Percentiles rank a stretch among this genome's conserved stretches.
phyloP scores from a whole-genome alignment of 1,284 basidiomycete species.

The Erythrobasidium hasegawianum region DNA sequence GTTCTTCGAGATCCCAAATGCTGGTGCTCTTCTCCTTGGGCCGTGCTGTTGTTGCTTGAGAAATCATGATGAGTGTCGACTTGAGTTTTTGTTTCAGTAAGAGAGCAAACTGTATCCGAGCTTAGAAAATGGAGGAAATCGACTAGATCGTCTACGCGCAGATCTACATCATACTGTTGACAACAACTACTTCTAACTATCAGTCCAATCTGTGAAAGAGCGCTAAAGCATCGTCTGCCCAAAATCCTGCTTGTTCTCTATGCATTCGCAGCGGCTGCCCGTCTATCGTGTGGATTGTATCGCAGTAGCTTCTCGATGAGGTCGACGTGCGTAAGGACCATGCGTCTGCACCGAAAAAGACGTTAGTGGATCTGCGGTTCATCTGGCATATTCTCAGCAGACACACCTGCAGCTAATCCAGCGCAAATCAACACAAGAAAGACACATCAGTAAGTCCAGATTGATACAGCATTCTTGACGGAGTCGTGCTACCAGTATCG shows the following conservation, averaged over 20 bases:
- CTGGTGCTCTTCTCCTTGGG: conserved; percentile 9
- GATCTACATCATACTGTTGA: no score
- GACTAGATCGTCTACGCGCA: no score
- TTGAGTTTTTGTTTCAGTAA: no score
- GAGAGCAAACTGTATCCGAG: background rate
- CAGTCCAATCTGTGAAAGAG: no score
- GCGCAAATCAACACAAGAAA: background rate
- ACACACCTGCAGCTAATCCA: conserved; percentile 4
- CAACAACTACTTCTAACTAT: no score
- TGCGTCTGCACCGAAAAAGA: conserved; percentile 58
- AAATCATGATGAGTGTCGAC: background rate
- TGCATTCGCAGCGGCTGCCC: no score
- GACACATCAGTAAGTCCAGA: background rate
- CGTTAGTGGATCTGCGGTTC: no score
- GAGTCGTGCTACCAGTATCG: conserved; percentile 72
- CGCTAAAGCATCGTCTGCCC: no score
- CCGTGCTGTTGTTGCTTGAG: background rate
- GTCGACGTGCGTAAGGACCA: conserved; percentile 90
- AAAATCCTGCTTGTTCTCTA: no score
- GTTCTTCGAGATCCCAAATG: conserved; percentile 34
- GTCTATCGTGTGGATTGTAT: conserved; percentile 11
- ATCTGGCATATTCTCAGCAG: background rate
- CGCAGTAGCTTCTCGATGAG: conserved; percentile 42
- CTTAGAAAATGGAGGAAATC: no score
- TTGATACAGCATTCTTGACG: background rate